phyloP scores from a whole-genome alignment of 1,284 basidiomycete species.

The Rhodotorula sp. region DNA sequence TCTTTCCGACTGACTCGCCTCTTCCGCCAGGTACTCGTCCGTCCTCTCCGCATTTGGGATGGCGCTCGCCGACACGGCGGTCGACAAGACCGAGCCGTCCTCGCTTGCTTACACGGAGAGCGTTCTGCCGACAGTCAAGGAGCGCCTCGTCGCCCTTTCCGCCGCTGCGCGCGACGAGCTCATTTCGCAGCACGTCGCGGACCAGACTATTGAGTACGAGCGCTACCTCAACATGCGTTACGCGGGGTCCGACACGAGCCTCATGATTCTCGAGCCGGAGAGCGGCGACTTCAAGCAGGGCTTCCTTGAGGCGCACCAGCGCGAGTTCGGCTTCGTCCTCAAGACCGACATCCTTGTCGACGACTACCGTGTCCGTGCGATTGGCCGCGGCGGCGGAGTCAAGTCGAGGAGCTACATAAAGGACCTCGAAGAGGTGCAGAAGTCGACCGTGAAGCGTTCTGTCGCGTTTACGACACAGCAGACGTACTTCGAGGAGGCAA shows the following conservation, averaged over 20 bases:
- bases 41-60: not conserved
- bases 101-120: constrained; percentile 25
- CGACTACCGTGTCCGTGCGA: too few species aligned
- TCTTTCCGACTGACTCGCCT: too few species aligned
- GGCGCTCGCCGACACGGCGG: not conserved
- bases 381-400: constrained; percentile 69
- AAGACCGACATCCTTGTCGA: too few species aligned
- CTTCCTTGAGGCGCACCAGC: constrained; percentile 60
- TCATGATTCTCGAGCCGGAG: constrained; percentile 21
- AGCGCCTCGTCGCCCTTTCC: constrained; percentile 8
- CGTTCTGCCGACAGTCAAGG: not conserved
- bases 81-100: constrained; percentile 32
- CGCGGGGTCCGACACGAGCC: constrained; percentile 52
- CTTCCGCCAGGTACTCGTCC: constrained; percentile 1
- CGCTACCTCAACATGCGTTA: constrained; percentile 29
- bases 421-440: constrained; percentile 38
- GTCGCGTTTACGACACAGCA: not conserved
- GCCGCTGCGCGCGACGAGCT: constrained; percentile 12
- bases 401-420: constrained; percentile 76
- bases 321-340: constrained; percentile 81
- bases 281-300: constrained; percentile 50
- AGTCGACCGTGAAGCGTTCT: constrained; percentile 10
- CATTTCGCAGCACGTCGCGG: constrained; percentile 1
- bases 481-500: constrained; percentile 18
- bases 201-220: constrained; percentile 11